Evolutionary conservation across 1,139 yeast species (phyloP).

Genomic region (Hyphopichia burtonii): DNA sequence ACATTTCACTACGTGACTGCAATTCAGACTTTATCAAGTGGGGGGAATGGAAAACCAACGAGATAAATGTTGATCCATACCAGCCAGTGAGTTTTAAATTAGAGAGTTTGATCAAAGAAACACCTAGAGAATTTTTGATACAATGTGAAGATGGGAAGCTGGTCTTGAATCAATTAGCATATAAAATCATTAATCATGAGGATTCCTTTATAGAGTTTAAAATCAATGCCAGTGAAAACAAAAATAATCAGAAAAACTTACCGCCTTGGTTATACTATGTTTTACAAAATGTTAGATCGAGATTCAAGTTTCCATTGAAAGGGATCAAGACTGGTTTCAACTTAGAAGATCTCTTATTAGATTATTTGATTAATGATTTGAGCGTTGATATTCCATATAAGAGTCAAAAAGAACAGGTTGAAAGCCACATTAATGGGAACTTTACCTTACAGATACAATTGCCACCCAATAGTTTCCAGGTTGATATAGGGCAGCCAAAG

Average conservation of each 20-base stretch:
- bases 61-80: conserved; percentile 16
- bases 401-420: not conserved
- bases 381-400: conserved; percentile 1
- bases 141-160: conserved; percentile 13
- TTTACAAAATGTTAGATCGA: conserved; percentile 13
- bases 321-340: not conserved
- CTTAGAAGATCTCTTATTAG: not conserved
- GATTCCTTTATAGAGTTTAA: conserved; percentile 17
- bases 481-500: conserved; percentile 15
- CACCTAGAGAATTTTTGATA: conserved; percentile 18
- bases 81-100: conserved; percentile 13
- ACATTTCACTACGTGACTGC: conserved; percentile 26
- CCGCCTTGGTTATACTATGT: conserved; percentile 28
- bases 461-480: conserved; percentile 6
- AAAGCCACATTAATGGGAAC: not conserved
- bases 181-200: not conserved
- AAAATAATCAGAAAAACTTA: conserved; percentile 9
- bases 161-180: not conserved
- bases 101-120: conserved; percentile 15
- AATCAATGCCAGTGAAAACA: conserved; percentile 18
- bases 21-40: conserved; percentile 15
- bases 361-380: not conserved
- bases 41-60: conserved; percentile 24
- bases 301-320: conserved; percentile 5
- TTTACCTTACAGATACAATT: not conserved